Conservation (phyloP, 257 asterid species). For the Striga asiatica region DNA sequence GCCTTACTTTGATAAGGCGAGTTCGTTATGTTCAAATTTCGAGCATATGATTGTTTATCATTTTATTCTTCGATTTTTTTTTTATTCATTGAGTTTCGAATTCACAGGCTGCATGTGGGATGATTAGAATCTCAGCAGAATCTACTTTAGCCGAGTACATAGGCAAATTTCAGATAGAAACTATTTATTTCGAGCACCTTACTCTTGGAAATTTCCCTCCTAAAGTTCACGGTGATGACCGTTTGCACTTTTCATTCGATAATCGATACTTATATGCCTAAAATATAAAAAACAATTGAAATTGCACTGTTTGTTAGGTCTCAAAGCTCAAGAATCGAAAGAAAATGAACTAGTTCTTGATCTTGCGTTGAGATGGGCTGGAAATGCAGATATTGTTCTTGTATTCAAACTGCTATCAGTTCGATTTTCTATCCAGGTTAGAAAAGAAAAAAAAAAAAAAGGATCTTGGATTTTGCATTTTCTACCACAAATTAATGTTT, state of each 20-base stretch:
- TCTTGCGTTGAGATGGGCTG: constrained; percentile 68
- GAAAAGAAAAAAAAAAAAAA: too few relatives aligned
- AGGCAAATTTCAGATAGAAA: constrained; percentile 35
- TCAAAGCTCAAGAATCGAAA: constrained; percentile 53
- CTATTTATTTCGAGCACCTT: constrained; percentile 48
- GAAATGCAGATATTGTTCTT: constrained; percentile 49
- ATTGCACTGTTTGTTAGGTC: constrained; percentile 44
- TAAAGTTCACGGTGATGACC: constrained; percentile 41
- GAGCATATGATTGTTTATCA: not conserved
- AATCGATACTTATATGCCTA: too few relatives aligned
- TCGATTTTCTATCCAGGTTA: constrained; percentile 47
- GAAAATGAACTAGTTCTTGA: constrained; percentile 65
- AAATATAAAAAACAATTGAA: too few relatives aligned
- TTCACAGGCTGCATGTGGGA: constrained; percentile 54
- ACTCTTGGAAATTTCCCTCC: constrained; percentile 73
- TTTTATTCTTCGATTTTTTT: not conserved
- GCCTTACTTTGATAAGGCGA: constrained; percentile 80
- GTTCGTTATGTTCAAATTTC: not conserved
- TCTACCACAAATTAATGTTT: not conserved
- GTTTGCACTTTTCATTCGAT: too few relatives aligned
- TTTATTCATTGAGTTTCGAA: constrained; percentile 4
- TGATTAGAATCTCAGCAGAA: constrained; percentile 39
- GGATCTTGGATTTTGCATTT: not conserved
- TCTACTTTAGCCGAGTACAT: constrained; percentile 48
- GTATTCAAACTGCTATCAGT: constrained; percentile 31